Evolutionary conservation across 1,284 basidiomycete genomes (phyloP).

Genomic region (Psilocybe mexicana): DNA sequence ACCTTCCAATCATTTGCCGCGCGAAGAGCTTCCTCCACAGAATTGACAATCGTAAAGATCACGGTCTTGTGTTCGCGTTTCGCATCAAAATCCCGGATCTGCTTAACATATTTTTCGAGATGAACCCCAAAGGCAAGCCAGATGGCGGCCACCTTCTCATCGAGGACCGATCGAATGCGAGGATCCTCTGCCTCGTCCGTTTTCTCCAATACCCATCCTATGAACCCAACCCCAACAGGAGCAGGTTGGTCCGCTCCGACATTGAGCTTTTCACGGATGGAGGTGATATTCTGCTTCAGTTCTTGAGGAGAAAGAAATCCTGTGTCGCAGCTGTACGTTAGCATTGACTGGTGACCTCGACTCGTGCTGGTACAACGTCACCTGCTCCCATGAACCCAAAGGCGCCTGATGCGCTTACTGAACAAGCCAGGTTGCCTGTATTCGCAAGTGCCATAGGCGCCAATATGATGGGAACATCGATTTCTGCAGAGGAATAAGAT

Average conservation of each 20-base stretch:
- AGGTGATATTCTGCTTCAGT: conserved; percentile 21
- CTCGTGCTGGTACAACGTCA: background rate
- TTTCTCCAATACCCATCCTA: conserved; percentile 36
- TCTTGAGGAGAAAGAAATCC: conserved; percentile 19
- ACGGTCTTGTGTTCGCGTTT: conserved; percentile 30
- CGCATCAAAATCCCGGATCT: conserved; percentile 29
- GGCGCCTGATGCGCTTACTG: conserved; percentile 27
- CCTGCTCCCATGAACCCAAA: conserved; percentile 32
- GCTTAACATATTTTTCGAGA: conserved; percentile 29
- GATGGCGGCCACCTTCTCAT: conserved; percentile 28
- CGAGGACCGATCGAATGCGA: conserved; percentile 27
- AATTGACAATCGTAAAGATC: conserved; percentile 36
- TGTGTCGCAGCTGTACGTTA: background rate
- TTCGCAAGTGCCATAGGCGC: conserved; percentile 32
- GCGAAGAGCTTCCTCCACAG: conserved; percentile 33
- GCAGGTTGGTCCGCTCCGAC: conserved; percentile 21
- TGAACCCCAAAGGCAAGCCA: conserved; percentile 35
- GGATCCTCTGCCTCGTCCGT: conserved; percentile 30
- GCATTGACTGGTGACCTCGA: background rate
- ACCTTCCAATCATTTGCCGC: conserved; percentile 35
- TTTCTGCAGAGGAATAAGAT: conserved; percentile 14
- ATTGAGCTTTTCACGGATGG: conserved; percentile 19
- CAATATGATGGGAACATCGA: conserved; percentile 28
- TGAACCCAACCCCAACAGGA: conserved; percentile 31
- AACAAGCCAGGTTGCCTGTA: conserved; percentile 24